phyloP scores from a whole-genome alignment of 768 basidiomycete genomes.

The Agrocybe pediades region DNA sequence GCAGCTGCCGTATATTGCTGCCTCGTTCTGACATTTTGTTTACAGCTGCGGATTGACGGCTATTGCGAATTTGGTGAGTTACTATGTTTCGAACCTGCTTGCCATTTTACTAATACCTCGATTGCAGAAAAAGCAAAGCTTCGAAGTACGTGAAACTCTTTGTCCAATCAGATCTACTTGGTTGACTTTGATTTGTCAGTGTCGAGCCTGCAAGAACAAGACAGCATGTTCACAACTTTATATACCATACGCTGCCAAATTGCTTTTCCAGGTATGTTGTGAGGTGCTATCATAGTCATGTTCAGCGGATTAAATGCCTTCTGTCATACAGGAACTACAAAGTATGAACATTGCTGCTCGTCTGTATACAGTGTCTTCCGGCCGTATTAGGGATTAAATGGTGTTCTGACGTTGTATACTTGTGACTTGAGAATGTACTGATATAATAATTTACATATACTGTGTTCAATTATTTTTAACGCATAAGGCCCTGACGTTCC shows the following conservation, averaged over 20 bases:
- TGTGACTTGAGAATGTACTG: slow-evolving; percentile 30
- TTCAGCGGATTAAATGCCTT: not conserved
- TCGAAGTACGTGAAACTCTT: slow-evolving; percentile 57
- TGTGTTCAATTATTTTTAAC: slow-evolving; percentile 11
- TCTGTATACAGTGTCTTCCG: slow-evolving; percentile 83
- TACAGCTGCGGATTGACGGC: slow-evolving; percentile 91
- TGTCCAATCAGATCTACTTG: not conserved
- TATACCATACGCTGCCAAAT: slow-evolving; percentile 96
- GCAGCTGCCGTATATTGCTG: not conserved
- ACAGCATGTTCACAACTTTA: slow-evolving; percentile 90
- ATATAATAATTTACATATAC: slow-evolving; percentile 35
- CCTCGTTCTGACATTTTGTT: slow-evolving; percentile 13
- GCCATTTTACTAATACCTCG: slow-evolving; percentile 5
- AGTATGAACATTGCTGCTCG: slow-evolving; percentile 95
- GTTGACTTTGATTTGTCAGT: slow-evolving; percentile 42
- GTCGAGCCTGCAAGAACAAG: slow-evolving; percentile 96
- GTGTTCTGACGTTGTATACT: slow-evolving; percentile 29
- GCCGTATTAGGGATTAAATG: slow-evolving; percentile 73
- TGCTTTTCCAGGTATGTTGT: slow-evolving; percentile 86
- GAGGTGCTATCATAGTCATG: not conserved
- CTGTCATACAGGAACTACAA: slow-evolving; percentile 76
- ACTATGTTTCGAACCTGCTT: not conserved
- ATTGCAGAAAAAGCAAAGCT: slow-evolving; percentile 93
- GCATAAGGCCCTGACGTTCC: slow-evolving; percentile 71
- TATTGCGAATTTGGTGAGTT: slow-evolving; percentile 88